Evolutionary conservation across 441 rosid genomes (phyloP), one percentile per base, ranked within the genome.

Genomic region (Lepidium campestre): DNA sequence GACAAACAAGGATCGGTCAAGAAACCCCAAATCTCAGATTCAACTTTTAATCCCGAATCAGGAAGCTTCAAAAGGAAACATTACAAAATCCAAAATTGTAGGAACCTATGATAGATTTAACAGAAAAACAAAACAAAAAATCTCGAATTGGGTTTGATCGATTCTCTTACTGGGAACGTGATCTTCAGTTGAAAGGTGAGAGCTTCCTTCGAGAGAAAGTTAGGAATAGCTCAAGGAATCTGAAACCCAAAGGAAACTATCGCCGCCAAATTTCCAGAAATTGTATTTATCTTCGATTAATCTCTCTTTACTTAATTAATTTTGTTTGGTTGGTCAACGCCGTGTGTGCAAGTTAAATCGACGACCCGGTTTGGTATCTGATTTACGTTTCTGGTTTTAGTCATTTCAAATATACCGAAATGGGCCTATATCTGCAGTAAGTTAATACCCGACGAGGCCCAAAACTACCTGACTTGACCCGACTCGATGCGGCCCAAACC

Each of bases 201-300:
- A 56, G 70, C 22, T 74, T 68, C 74, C 78, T 68, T 57, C 66
- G 66, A 18, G 70, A 63, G 71, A 68, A 69, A 74, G 74, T 37
- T 44, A 68, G 0, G 74, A 68, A 74, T 57, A 74, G 60, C 74
- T 68, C 73, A 68, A 15, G n/a, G 32, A 57, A 72, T 57, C 65
- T 46, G 65, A 59, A 9, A 39, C 41, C 70, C 66, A 29, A 50
- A 44, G 40, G 64, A 74, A 67, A 62, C 73, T 62, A 61, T 74
- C 78, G 49, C 73, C 65, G 78, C 74, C 73, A 74, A 73, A 39
- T 68, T 19, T 19, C 62, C 63, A 36, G 22, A 52, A 59, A 66
- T 29, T 62, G 1, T 23, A 10, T 10, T 37, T 19, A 39, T 5
- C 4, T 56, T 64, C 14, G 15, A 4, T 44, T 39, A 56, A 31